These are phyloP conservation scores for Sparassis latifolia DNA, from an alignment of 1,284 basidiomycete species.

Conservation along the genomic window DNA sequence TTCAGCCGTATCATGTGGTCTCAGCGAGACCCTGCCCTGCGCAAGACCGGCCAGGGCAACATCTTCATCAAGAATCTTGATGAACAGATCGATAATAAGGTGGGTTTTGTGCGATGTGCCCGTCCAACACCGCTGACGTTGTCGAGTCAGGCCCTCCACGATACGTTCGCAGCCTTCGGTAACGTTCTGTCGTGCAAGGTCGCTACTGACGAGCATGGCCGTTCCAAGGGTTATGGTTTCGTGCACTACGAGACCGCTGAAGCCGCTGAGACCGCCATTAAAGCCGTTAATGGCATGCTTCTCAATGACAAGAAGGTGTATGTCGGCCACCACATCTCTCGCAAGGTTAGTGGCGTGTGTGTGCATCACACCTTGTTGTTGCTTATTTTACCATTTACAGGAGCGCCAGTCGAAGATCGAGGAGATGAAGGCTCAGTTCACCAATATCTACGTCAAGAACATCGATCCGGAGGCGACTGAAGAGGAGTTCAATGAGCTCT, in stretches of 20 bases:
- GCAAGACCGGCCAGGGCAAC: conserved; percentile 99
- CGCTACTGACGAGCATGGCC: conserved; percentile 88
- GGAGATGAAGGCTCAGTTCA: conserved; percentile 95
- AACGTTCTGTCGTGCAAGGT: conserved; percentile 99
- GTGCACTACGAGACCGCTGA: conserved; percentile 99
- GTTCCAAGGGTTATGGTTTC: conserved; percentile 95
- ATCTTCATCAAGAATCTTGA: conserved; percentile 99
- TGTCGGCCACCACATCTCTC: conserved; percentile 96
- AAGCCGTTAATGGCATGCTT: conserved; percentile 98
- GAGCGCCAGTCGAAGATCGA: conserved; percentile 98
- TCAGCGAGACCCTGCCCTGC: conserved; percentile 97
- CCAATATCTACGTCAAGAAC: conserved; percentile 99
- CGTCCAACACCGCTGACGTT: neutral
- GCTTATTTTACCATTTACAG: conserved; percentile 27
- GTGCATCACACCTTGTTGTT: neutral
- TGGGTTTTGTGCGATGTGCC: conserved; percentile 21
- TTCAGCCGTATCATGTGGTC: conserved; percentile 99
- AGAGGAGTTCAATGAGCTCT: conserved; percentile 85
- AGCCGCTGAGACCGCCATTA: conserved; percentile 94
- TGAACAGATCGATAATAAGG: conserved; percentile 98
- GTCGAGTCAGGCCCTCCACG: conserved; percentile 79
- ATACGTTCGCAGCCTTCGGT: conserved; percentile 98
- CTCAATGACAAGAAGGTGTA: conserved; percentile 99
- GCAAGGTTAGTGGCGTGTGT: conserved; percentile 60
- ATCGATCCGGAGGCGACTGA: conserved; percentile 81